Evolutionary conservation across 495 filamentous ascomycete genomes (phyloP).

Genomic region (Daldinia bambusicola): DNA sequence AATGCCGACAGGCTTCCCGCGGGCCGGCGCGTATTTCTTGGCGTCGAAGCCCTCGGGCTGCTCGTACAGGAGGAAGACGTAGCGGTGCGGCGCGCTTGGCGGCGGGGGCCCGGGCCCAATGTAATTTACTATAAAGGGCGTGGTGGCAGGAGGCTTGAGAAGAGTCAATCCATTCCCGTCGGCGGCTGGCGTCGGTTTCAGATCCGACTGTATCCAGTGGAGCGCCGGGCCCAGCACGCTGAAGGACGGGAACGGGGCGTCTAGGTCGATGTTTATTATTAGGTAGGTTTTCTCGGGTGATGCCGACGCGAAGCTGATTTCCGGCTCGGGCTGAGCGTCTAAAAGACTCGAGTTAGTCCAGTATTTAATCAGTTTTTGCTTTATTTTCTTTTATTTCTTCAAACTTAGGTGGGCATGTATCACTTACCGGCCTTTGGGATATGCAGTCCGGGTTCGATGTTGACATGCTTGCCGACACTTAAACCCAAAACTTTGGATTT

Average conservation of each 20-base stretch:
- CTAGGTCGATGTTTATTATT: conserved; percentile 60
- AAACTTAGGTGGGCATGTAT: background rate
- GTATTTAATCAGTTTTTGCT: too few species aligned
- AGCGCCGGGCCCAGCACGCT: conserved; percentile 61
- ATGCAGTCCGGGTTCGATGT: conserved; percentile 26
- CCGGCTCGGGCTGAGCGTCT: conserved; percentile 31
- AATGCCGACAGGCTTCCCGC: conserved; percentile 50
- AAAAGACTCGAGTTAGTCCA: conserved; percentile 1
- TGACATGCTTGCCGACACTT: conserved; percentile 25
- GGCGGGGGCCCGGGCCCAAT: conserved; percentile 63
- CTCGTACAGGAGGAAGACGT: conserved; percentile 67
- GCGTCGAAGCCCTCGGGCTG: conserved; percentile 62
- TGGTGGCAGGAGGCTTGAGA: conserved; percentile 12
- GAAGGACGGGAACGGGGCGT: conserved; percentile 64
- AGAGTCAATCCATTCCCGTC: conserved; percentile 27
- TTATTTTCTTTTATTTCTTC: too few species aligned
- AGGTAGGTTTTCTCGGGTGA: conserved; percentile 53
- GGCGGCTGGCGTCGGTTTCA: conserved; percentile 42
- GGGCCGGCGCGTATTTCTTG: conserved; percentile 55
- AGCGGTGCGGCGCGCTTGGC: conserved; percentile 63
- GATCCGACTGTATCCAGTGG: conserved; percentile 62
- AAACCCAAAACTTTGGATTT: conserved; percentile 34
- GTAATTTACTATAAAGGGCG: conserved; percentile 56
- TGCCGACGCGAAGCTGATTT: conserved; percentile 25
- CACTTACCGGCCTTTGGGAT: conserved; percentile 30